These are phyloP conservation scores for Jamesozyma spencerorum DNA, from an alignment of 805 yeast genomes.

Conservation along the genomic window DNA sequence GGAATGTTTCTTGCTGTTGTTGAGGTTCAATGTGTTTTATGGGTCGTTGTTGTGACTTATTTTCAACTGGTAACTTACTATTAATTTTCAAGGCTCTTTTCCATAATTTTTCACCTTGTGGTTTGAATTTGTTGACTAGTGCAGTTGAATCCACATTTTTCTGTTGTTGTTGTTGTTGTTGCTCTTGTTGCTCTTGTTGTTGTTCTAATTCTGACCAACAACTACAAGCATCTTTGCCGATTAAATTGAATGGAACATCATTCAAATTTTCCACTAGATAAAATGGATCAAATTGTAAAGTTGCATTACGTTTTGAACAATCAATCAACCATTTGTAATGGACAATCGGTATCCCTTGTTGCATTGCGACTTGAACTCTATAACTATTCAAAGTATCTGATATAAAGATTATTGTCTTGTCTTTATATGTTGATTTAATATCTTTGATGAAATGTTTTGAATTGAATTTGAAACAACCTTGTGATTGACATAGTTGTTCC, in stretches of 20 bases:
- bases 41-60: too few species aligned
- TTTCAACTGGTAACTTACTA: too few species aligned
- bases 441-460: constrained; percentile 13
- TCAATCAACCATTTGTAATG: constrained; percentile 38
- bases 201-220: constrained; percentile 14
- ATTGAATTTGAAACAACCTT: constrained; percentile 13
- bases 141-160: background rate
- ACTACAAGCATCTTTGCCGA: constrained; percentile 28
- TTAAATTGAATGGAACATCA: constrained; percentile 18
- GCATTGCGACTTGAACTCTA: constrained; percentile 32
- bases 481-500: constrained; percentile 6
- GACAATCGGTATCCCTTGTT: constrained; percentile 34
- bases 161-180: background rate
- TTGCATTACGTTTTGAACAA: constrained; percentile 34
- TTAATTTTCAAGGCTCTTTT: constrained; percentile 18
- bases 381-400: constrained; percentile 22
- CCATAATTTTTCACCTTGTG: constrained; percentile 26
- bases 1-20: background rate
- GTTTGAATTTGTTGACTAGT: constrained; percentile 19
- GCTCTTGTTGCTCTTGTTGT: background rate
- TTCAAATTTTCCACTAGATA: constrained; percentile 16
- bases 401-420: constrained; percentile 17
- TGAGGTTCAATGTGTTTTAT: background rate
- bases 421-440: constrained; percentile 5
- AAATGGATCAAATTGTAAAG: constrained; percentile 32